Base-by-base conservation (phyloP, 1,284 basidiomycete species). In the Cutaneotrichosporon spelunceum region DNA sequence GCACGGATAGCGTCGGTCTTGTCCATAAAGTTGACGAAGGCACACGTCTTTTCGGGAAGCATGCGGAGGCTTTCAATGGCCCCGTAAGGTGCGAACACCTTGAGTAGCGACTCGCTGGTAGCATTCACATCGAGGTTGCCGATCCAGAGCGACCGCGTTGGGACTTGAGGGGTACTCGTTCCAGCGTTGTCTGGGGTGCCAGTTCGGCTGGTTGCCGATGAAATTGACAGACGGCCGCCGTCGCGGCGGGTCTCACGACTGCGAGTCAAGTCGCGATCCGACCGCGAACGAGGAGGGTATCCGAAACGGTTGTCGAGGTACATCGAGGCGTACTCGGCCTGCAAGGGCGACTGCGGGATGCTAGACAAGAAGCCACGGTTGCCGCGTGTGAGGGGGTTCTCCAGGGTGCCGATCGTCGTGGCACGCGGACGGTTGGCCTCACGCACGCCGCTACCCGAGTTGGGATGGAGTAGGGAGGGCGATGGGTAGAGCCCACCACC, bases 11-110 rank as follows among this genome's bases (percentile, higher is more conserved):
- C 96, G 78, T 98, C 95, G 1, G 86, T 84, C 73, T 92, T 88
- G 69, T 96, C 94, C 59, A 96, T 90, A 75, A 95, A 99, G 79
- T 99, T 99, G 78, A 99, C 93, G 77, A 99, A 99, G 10, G 94
- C 95, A 75, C 96, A 99, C 75, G 95, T 93, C 92, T 99, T 98
- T 81, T 98, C 95, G 2, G 93, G 93, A 53, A 98, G 83, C 71
- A 98, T 83, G 66, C 95, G 84, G 74, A 98, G 82, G 70, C 91
- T 94, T 81, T 98, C 95, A 67, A 98, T 97, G 16, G 93, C 90
- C 56, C 95, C 95, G 74, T 98, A 98, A 1, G 90, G 90, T 21
- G 92, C 89, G 78, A 99, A 99, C 19, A 95, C 91, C 66, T 89
- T 88, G 64, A 96, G 90, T 58, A 99, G 86, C 72, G 97, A 92